Conservation (phyloP, 306 rosid species). For the Neltuma alba region DNA sequence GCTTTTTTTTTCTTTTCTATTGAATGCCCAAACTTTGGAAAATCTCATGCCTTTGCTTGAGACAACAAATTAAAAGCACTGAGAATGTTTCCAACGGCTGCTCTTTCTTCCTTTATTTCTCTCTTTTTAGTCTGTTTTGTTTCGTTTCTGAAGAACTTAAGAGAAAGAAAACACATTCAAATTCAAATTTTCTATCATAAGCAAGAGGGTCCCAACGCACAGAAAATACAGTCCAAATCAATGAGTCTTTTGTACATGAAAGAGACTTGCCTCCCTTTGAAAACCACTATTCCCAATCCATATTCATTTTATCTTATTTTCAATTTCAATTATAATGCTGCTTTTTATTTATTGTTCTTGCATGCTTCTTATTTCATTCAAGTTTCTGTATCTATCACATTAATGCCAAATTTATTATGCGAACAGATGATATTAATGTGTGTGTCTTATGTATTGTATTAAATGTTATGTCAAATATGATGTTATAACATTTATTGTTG, state of each 20-base stretch:
- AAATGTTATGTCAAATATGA: too few relatives aligned
- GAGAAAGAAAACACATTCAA: conserved; percentile 30
- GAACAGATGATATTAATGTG: not conserved
- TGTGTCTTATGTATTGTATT: too few relatives aligned
- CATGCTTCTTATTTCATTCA: not conserved
- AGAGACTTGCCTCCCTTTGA: conserved; percentile 40
- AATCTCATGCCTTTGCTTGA: too few relatives aligned
- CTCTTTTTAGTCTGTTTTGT: too few relatives aligned
- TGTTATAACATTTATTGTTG: too few relatives aligned
- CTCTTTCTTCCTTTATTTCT: too few relatives aligned
- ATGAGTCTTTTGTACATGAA: conserved; percentile 38
- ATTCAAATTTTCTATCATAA: conserved; percentile 52
- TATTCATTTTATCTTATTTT: too few relatives aligned
- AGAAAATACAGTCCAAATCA: conserved; percentile 50
- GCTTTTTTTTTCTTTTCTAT: too few relatives aligned
- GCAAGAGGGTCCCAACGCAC: conserved; percentile 44
- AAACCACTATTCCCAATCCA: conserved; percentile 36
- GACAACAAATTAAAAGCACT: too few relatives aligned
- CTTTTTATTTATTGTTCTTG: not conserved
- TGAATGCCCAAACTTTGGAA: too few relatives aligned
- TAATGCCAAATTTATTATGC: not conserved
- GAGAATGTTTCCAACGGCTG: too few relatives aligned
- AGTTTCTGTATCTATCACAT: conserved; percentile 2
- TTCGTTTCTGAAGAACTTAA: not conserved
- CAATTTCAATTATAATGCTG: too few relatives aligned